Base-by-base conservation (phyloP, 768 basidiomycete species). In the Agaricus sinodeliciosus region DNA sequence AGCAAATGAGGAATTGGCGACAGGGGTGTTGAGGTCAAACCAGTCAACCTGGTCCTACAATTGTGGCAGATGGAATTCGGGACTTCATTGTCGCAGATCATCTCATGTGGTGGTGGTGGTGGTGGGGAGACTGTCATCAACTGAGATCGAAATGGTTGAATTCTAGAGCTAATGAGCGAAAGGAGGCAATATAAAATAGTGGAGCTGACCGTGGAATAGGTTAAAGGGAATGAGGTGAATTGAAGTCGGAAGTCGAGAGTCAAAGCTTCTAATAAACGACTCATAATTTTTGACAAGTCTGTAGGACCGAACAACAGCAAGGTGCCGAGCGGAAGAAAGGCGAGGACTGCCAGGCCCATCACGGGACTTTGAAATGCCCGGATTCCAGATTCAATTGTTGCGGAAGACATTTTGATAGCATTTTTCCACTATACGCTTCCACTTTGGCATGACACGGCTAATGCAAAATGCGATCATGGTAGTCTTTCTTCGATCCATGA, bases 1-100 rank as follows among this genome's bases (percentile, higher is more conserved):
- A 58, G 55, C 0, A 58, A 27, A 16, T 58, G 54, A 26, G 49
- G 44, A 7, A 56, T 52, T 19, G 57, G 57, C 6, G 57, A 58
- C 3, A 36, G 54, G 27, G 57, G 57, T 9, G 55, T 28, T 7
- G 22, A n/a, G 22, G 51, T 57, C 18, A 18, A 15, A 12, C 51
- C 55, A 3, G 51, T 53, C 19, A 47, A 26, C 13, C 25, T 34
- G 12, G 47, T 27, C 16, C 49, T 41, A 16, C 55, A 57, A 31
- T 53, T 45, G 26, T 9, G 27, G 37, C 52, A 54, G 35, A 54
- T 54, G 22, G 52, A 47, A 22, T 36, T 35, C 4, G 37, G 52
- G 18, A n/a, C 28, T 16, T 39, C 51, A 0, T 37, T 41, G 27
- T 5, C 13, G 28, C 22, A 34, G 45, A 42, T 31, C 15, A n/a